Percentiles rank a stretch among this genome's conserved stretches.
phyloP scores from a whole-genome alignment of 257 asterid genomes.

The Ajuga chamaepitys region DNA sequence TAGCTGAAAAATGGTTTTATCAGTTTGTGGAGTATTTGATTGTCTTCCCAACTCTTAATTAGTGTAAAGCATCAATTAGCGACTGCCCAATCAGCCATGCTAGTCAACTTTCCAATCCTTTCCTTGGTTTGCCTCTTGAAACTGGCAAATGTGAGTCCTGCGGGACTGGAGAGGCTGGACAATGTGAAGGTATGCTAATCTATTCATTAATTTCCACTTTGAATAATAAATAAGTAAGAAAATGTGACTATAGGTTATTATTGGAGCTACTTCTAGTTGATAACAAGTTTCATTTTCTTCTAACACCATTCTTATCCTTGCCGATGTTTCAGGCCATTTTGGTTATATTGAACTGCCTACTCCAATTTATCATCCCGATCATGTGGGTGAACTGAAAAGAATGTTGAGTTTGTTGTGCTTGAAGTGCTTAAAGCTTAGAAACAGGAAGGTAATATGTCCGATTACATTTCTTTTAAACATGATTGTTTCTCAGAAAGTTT shows the following conservation, averaged over 20 bases:
- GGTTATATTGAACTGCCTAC: slow-evolving; percentile 92
- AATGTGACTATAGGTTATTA: not conserved
- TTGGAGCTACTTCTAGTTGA: not conserved
- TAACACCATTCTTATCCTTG: slow-evolving; percentile 2
- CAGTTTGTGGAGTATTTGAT: slow-evolving; percentile 6
- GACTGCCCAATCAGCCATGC: slow-evolving; percentile 86
- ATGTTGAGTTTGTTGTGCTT: slow-evolving; percentile 74
- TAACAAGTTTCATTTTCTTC: slow-evolving; percentile 5
- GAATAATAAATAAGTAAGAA: not conserved
- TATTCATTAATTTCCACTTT: not conserved
- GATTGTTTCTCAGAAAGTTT: not conserved
- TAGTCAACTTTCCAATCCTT: slow-evolving; percentile 86
- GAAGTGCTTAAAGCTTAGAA: slow-evolving; percentile 73
- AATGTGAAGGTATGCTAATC: slow-evolving; percentile 74
- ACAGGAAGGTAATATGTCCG: slow-evolving; percentile 53
- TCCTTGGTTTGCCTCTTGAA: slow-evolving; percentile 92
- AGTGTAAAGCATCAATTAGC: slow-evolving; percentile 79
- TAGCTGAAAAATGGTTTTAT: not conserved
- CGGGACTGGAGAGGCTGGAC: slow-evolving; percentile 89
- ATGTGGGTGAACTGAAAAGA: slow-evolving; percentile 69
- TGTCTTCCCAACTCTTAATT: slow-evolving; percentile 18
- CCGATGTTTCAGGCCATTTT: slow-evolving; percentile 71
- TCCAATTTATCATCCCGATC: slow-evolving; percentile 88
- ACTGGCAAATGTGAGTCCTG: slow-evolving; percentile 94
- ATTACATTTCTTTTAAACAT: slow-evolving; percentile 6